Evolutionary conservation across 1,284 basidiomycete species (phyloP), one percentile per base, ranked within the genome.

Genomic region (Volvariella surrecta): DNA sequence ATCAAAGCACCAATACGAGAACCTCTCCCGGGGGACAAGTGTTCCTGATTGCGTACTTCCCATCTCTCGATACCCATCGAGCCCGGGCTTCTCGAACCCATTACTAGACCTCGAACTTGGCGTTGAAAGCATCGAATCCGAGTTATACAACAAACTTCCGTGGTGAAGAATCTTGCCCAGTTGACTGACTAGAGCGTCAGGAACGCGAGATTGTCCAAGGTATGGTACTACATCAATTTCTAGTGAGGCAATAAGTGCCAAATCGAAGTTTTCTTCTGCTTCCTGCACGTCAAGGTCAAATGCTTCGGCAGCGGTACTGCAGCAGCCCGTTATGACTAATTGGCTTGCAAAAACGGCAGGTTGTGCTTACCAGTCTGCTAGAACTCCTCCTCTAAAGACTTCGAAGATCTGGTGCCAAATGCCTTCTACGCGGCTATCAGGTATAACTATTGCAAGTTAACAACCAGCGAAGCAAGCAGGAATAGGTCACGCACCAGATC

Each of bases 1-100:
- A 54, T 96, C 91, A 48, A 97, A 86, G 52, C 89, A 92, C 92
- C 93, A 97, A 63, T 92, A 96, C 6, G 87, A 83, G 56, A 93
- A 91, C 7, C 85, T 70, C 60, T 98, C 93, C 39, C 88, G 71
- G 0, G 83, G 78, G 32, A 84, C 64, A 18, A 79, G 62, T 10
- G 64, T 58, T 1, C 74, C 73, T 19, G 64, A 64, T 37, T 75
- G 72, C 1, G 86, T 89, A 21, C 73, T 84, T 2, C 88, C 86
- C 20, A 70, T 50, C 11, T 66, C 62, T 35, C 67, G 52, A 6
- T 57, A 53, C 34, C 55, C 63, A 40, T 62, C 62, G 32, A 62
- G 35, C n/a, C 70, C 62, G 11, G 70, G 46, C 32, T 59, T 68
- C 46, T 68, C 64, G 41, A 67, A 35, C 18, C 34, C 34, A 35